Conservation (phyloP, 805 yeast genomes). For the Lachancea kluyveri region DNA sequence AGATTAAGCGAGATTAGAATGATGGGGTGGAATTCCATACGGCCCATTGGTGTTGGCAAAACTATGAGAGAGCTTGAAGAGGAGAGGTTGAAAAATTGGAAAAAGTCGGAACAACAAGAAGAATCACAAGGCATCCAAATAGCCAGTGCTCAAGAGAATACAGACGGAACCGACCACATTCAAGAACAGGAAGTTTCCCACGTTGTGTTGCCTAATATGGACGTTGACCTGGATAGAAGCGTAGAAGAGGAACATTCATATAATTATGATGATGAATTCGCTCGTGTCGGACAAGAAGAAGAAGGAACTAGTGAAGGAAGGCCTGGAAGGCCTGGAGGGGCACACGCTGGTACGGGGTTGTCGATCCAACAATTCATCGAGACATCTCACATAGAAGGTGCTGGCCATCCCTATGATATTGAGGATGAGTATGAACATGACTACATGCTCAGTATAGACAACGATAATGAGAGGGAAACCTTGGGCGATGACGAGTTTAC, state of each 20-base stretch:
- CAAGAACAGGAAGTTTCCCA: no score
- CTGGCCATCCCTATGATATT: slow-evolving; percentile 15
- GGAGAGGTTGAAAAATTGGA: slow-evolving; percentile 17
- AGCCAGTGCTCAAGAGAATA: slow-evolving; percentile 1
- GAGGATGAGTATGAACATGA: slow-evolving; percentile 20
- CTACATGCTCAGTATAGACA: slow-evolving; percentile 12
- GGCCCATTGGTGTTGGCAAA: slow-evolving; percentile 54
- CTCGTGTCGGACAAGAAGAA: slow-evolving; percentile 24
- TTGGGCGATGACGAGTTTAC: slow-evolving; percentile 19
- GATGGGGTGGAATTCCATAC: slow-evolving; percentile 42
- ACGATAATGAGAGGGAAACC: slow-evolving; percentile 34
- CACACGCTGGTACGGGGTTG: slow-evolving; percentile 9
- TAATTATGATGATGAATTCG: slow-evolving; percentile 33
- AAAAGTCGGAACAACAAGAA: slow-evolving; percentile 1
- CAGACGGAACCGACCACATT: not conserved
- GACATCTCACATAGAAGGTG: slow-evolving; percentile 14
- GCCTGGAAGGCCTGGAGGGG: slow-evolving; percentile 15
- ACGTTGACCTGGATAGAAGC: slow-evolving; percentile 40
- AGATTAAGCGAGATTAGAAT: slow-evolving; percentile 30
- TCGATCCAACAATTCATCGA: slow-evolving; percentile 22
- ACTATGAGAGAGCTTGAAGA: slow-evolving; percentile 39
- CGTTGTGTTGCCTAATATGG: slow-evolving; percentile 8
- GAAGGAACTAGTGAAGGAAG: slow-evolving; percentile 20
- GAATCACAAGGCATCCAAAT: not conserved
- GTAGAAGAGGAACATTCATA: slow-evolving; percentile 36